Conservation (phyloP, 202 grass and related monocot species). For the Bolboschoenoplectus hybrid region DNA sequence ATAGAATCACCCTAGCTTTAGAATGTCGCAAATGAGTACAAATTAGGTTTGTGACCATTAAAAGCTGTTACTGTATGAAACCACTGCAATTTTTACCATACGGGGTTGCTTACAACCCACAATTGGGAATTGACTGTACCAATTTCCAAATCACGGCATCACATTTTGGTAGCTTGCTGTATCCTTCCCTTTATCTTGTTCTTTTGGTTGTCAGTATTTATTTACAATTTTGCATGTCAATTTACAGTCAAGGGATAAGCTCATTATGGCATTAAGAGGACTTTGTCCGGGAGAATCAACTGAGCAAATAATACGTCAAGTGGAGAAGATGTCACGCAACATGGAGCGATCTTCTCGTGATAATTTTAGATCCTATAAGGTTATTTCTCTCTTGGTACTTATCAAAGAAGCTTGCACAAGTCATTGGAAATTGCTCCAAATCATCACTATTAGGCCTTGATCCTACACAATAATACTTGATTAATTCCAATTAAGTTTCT, state of each 20-base stretch:
- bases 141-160: not conserved
- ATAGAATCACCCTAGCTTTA: not conserved
- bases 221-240: slow-evolving; percentile 13
- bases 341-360: slow-evolving; percentile 65
- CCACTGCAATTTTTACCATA: not conserved
- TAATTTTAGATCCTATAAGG: slow-evolving; percentile 41
- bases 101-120: not conserved
- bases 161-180: not conserved
- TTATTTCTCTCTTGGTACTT: slow-evolving; percentile 20
- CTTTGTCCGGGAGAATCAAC: slow-evolving; percentile 86
- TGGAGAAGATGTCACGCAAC: slow-evolving; percentile 89
- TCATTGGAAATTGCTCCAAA: slow-evolving; percentile 5
- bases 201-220: slow-evolving; percentile 19
- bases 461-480: not conserved
- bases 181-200: slow-evolving; percentile 22
- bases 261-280: slow-evolving; percentile 63
- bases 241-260: slow-evolving; percentile 74
- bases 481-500: slow-evolving; percentile 6
- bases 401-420: not conserved
- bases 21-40: slow-evolving; percentile 1
- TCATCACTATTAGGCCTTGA: not conserved
- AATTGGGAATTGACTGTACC: too few relatives aligned
- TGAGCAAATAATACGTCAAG: slow-evolving; percentile 90
- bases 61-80: slow-evolving; percentile 5
- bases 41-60: slow-evolving; percentile 16